Percentiles rank a stretch among this genome's conserved stretches.
phyloP scores from a whole-genome alignment of 192 early-diverging fungal genomes.

The Obelidium mucronatum region DNA sequence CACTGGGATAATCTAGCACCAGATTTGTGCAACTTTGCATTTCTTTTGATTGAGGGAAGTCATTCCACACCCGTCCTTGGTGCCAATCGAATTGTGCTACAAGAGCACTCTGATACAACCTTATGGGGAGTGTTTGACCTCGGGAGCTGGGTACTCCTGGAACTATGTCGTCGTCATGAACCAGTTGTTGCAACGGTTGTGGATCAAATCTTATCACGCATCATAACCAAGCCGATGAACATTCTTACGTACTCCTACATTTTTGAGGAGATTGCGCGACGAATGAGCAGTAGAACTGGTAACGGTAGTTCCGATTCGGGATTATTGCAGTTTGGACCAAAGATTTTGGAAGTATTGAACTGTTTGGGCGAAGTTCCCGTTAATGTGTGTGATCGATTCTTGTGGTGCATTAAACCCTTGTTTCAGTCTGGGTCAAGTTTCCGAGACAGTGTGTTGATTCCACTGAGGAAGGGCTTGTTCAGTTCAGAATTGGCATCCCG shows the following conservation, averaged over 20 bases:
- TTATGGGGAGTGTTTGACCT: slow-evolving; percentile 22
- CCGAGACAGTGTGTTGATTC: slow-evolving; percentile 4
- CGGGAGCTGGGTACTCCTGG: slow-evolving; percentile 10
- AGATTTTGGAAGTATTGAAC: slow-evolving; percentile 14
- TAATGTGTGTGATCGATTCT: slow-evolving; percentile 3
- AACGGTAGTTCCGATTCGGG: not conserved
- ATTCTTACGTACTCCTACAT: not conserved
- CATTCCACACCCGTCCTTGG: not conserved
- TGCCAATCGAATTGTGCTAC: not conserved
- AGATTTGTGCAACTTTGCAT: not conserved
- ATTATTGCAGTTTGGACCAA: not conserved
- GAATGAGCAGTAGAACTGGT: no score
- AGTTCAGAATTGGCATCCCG: not conserved
- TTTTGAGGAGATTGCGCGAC: not conserved
- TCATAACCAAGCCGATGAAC: not conserved
- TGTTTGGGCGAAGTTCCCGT: not conserved
- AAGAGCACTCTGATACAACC: not conserved
- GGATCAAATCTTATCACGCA: not conserved
- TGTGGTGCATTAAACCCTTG: slow-evolving; percentile 28
- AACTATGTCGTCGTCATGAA: not conserved
- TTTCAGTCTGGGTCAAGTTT: not conserved
- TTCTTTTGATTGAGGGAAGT: slow-evolving; percentile 13
- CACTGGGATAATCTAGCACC: slow-evolving; percentile 21
- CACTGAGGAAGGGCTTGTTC: slow-evolving; percentile 30
- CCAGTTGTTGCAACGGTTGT: not conserved